Percentiles rank a stretch among this genome's conserved stretches.
phyloP scores from a whole-genome alignment of 257 asterid genomes.

The Craterostigma plantagineum region DNA sequence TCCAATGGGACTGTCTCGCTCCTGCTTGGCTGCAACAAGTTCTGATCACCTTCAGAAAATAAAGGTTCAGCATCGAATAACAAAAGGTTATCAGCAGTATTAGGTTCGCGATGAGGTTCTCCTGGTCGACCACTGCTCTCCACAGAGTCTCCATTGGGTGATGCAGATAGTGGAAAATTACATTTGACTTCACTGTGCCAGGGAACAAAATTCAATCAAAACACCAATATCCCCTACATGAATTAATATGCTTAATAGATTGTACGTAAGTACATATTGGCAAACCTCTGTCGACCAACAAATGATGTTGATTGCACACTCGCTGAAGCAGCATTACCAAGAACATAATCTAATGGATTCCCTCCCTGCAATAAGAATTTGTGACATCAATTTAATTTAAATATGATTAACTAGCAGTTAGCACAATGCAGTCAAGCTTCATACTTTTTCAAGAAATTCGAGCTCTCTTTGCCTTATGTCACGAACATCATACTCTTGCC shows the following conservation, averaged over 20 bases:
- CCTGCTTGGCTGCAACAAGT: slow-evolving; percentile 29
- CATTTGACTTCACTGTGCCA: slow-evolving; percentile 61
- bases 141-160: slow-evolving; percentile 89
- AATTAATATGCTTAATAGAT: background rate
- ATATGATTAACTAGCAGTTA: slow-evolving; percentile 7
- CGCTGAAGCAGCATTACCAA: slow-evolving; percentile 41
- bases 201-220: background rate
- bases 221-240: slow-evolving; percentile 8
- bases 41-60: slow-evolving; percentile 43
- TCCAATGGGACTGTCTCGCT: no score
- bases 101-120: slow-evolving; percentile 44
- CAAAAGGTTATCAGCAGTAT: slow-evolving; percentile 67
- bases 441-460: slow-evolving; percentile 85
- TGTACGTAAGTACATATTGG: slow-evolving; percentile 11
- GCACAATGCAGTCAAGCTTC: slow-evolving; percentile 12
- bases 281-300: slow-evolving; percentile 44
- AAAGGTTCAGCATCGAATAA: slow-evolving; percentile 59
- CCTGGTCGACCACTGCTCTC: slow-evolving; percentile 89
- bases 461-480: slow-evolving; percentile 77
- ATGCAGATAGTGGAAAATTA: slow-evolving; percentile 62
- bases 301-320: slow-evolving; percentile 89
- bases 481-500: slow-evolving; percentile 67
- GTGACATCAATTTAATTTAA: slow-evolving; percentile 11
- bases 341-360: slow-evolving; percentile 60
- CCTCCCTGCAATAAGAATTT: slow-evolving; percentile 62